Evolutionary conservation across 345 rosid genomes (phyloP).

Genomic region (Pugionium cornutum): DNA sequence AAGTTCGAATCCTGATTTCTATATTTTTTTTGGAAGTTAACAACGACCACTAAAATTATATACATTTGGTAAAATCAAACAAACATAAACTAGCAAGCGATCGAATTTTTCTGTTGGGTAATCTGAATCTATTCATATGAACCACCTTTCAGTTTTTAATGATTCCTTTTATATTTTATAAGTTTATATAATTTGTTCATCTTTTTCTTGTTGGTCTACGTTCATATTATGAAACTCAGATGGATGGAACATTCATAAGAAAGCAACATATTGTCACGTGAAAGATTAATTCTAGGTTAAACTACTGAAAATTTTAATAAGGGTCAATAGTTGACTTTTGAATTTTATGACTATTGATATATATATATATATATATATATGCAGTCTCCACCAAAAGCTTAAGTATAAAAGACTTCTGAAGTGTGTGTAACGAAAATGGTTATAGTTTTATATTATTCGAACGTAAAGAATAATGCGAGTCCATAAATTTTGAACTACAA

Average conservation of each 20-base stretch:
- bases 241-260: conserved; percentile 6
- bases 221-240: not conserved
- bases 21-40: no score
- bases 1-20: no score
- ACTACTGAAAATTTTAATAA: not conserved
- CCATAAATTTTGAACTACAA: conserved; percentile 1
- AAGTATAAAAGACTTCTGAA: conserved; percentile 4
- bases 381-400: conserved; percentile 4
- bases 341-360: not conserved
- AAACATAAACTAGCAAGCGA: no score
- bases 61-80: no score
- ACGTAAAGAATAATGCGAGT: not conserved
- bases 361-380: no score
- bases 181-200: not conserved
- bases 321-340: conserved; percentile 2
- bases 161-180: not conserved
- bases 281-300: not conserved
- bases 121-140: no score
- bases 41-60: no score
- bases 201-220: not conserved
- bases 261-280: conserved; percentile 13
- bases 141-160: no score
- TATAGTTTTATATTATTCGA: not conserved
- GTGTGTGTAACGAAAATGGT: not conserved
- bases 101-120: no score